Evolutionary conservation across 441 rosid genomes (phyloP).

Genomic region (Mallotus japonicus): DNA sequence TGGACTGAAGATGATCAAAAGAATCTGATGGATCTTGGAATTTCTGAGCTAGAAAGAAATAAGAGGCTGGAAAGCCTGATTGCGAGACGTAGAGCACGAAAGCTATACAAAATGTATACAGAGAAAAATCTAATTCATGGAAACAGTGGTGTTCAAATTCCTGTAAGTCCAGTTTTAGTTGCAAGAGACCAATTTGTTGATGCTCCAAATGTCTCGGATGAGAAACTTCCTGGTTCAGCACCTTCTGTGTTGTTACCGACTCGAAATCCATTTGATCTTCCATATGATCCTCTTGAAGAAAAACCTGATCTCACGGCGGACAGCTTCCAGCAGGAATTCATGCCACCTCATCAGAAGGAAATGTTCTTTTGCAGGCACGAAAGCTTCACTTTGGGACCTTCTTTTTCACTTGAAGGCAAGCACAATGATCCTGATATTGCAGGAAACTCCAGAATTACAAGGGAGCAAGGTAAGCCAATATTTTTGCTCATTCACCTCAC

Average conservation of each 20-base stretch:
- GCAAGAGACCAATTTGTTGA: constrained; percentile 42
- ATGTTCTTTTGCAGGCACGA: constrained; percentile 64
- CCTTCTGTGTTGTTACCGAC: constrained; percentile 67
- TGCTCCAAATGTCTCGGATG: constrained; percentile 21
- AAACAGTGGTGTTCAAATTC: constrained; percentile 28
- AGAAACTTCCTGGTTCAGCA: constrained; percentile 70
- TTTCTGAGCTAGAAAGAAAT: constrained; percentile 77
- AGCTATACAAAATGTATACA: constrained; percentile 39
- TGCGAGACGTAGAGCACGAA: constrained; percentile 64
- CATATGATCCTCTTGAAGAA: constrained; percentile 82
- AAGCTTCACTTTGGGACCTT: constrained; percentile 61
- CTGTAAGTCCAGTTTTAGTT: constrained; percentile 44
- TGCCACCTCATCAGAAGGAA: constrained; percentile 47
- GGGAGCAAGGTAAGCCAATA: constrained; percentile 30
- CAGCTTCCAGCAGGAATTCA: constrained; percentile 66
- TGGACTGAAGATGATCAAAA: constrained; percentile 88
- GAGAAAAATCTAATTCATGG: constrained; percentile 44
- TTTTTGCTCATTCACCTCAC: background rate
- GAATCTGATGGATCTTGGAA: constrained; percentile 83
- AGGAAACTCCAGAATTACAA: constrained; percentile 22
- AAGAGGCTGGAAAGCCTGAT: constrained; percentile 74
- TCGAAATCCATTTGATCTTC: constrained; percentile 82
- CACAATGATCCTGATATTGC: constrained; percentile 30
- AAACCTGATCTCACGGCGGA: constrained; percentile 68
- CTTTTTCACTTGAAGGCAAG: constrained; percentile 34